Base-by-base conservation (phyloP, 148 eudicot genomes). In the Cornus florida region DNA sequence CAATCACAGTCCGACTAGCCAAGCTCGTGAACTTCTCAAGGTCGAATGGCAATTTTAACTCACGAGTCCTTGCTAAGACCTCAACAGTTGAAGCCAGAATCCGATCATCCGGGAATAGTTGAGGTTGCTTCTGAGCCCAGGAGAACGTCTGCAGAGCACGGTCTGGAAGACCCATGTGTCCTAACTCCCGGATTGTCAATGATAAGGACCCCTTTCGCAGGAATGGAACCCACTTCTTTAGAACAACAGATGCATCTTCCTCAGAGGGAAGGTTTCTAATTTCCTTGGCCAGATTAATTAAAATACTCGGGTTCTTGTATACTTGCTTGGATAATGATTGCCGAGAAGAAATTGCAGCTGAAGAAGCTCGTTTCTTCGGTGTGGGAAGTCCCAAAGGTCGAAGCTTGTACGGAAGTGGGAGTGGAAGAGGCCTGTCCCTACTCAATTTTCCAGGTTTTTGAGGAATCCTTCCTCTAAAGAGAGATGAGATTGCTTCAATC, bases 131-230 rank as follows among this genome's bases (percentile, higher is more conserved):
- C 69, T 93, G 90, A 41, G 88, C 97, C 99, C 99, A 96, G 76
- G 87, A 86, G 75, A 96, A 92, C 16, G 92, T 87, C 77, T 91
- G 88, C 70, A 96, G 67, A 77, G 97, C 99, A 76, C 98, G 83
- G 48, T 88, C 87, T 48, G 99, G 92, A 78, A 91, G 89, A 53
- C 92, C 99, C 97, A 92, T 92, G 81, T 93, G 98, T 23, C 98
- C 95, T 73, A 96, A 68, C 74, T 96, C 99, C 3, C 95, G 84
- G 68, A 96, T 77, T 24, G 98, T 93, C 77, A 96, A 81, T 9
- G 98, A 93, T 69, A 96, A 83, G 22, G 99, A 93, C 43, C 99
- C 99, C 75, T 90, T 96, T 22, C 90, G 84, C 22, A 96, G 89
- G 82, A 89, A 91, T 39, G 81, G 80, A 64, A 87, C 81, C 86